phyloP scores from a whole-genome alignment of 768 basidiomycete species.

The Auricularia cornea region DNA sequence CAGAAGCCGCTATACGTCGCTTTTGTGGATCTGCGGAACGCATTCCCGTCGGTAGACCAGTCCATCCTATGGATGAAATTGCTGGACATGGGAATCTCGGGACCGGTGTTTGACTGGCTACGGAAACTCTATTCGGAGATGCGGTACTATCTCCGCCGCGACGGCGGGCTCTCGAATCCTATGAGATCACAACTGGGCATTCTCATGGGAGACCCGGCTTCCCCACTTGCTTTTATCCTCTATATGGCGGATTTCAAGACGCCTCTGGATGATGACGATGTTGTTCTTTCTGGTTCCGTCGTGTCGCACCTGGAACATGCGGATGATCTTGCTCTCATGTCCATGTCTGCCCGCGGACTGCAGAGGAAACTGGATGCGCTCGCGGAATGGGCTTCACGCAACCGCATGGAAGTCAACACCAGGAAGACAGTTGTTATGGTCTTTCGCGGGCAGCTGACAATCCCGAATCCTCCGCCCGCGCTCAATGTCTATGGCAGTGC shows the following conservation, averaged over 20 bases:
- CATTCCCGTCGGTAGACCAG: conserved; percentile 28
- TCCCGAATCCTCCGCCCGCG: neutral
- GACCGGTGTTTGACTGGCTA: conserved; percentile 11
- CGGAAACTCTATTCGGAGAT: conserved; percentile 7
- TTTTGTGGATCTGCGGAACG: conserved; percentile 23
- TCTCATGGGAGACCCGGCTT: conserved; percentile 15
- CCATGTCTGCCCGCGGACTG: conserved; percentile 9
- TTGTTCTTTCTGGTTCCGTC: conserved; percentile 1
- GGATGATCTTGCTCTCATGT: conserved; percentile 7
- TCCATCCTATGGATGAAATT: conserved; percentile 26
- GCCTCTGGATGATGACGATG: conserved; percentile 6
- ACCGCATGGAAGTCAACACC: conserved; percentile 12
- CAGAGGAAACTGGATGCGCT: conserved; percentile 10
- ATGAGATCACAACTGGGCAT: conserved; percentile 10
- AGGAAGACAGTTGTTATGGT: conserved; percentile 13
- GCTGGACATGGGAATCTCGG: conserved; percentile 10
- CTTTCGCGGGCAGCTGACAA: conserved; percentile 10
- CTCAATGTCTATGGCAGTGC: neutral
- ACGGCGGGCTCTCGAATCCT: neutral
- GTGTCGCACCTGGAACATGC: conserved; percentile 19
- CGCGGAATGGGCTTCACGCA: conserved; percentile 11
- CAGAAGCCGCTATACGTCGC: conserved; percentile 14
- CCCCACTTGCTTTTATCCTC: conserved; percentile 10
- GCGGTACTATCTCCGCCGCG: conserved; percentile 6
- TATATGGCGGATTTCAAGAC: conserved; percentile 9